Conservation (phyloP, 139 green algal species). For the Closterium sp. region DNA sequence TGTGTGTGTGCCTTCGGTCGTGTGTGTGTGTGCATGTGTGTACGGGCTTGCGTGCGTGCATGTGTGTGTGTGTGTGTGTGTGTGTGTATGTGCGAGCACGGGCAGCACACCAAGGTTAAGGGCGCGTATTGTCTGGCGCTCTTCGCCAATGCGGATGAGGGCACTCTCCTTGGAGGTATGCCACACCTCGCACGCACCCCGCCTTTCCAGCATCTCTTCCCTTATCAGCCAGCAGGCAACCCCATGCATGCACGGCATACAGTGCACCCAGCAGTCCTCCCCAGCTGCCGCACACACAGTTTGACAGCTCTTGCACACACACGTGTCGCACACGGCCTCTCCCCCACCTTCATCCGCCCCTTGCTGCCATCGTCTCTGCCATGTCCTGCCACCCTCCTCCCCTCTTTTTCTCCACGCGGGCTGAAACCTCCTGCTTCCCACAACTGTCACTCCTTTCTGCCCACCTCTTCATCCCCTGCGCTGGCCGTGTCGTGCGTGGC, state of each 20-base stretch:
- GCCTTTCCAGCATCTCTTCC: neutral
- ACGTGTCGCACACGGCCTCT: neutral
- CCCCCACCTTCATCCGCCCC: too few relatives aligned
- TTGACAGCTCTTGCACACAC: neutral
- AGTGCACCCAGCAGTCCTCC: neutral
- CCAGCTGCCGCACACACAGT: neutral
- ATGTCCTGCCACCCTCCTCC: neutral
- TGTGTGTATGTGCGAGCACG: neutral
- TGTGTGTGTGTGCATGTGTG: neutral
- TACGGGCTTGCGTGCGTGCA: too few relatives aligned
- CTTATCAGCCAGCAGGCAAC: neutral
- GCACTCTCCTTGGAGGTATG: conserved; percentile 81
- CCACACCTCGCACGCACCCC: neutral
- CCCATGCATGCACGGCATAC: neutral
- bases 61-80: neutral
- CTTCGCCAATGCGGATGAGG: conserved; percentile 79
- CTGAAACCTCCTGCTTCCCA: too few relatives aligned
- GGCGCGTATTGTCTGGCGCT: conserved; percentile 86
- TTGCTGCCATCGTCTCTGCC: neutral
- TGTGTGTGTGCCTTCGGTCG: neutral
- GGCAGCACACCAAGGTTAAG: conserved; percentile 55
- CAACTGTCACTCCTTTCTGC: too few relatives aligned
- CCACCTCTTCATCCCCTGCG: too few relatives aligned
- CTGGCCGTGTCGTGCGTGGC: too few relatives aligned
- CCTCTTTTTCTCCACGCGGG: too few relatives aligned